A percentile compares a stretch with the other conserved stretches of the same genome.
phyloP scores from a whole-genome alignment of 2,329 filamentous ascomycete species.

The Aspergillus fischeri region DNA sequence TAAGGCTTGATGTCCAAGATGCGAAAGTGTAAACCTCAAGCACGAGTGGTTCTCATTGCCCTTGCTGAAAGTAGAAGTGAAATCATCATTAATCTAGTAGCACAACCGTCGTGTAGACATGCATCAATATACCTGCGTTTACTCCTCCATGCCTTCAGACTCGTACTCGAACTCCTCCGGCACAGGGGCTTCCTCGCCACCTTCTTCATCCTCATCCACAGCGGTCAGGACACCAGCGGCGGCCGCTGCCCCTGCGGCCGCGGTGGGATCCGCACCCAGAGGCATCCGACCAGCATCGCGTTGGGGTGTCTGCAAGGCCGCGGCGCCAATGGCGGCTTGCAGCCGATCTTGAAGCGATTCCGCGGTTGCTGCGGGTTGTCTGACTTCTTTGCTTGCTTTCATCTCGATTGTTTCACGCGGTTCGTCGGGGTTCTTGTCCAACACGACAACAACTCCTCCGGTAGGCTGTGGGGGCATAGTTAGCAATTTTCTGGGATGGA shows the following conservation, averaged over 20 bases:
- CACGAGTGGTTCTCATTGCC: conserved; percentile 8
- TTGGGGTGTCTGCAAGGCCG: conserved; percentile 31
- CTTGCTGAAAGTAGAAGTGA: conserved; percentile 20
- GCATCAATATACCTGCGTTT: conserved; percentile 11
- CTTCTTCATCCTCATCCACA: conserved; percentile 66
- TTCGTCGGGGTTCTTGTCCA: conserved; percentile 76
- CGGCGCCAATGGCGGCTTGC: conserved; percentile 35
- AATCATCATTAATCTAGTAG: conserved; percentile 35
- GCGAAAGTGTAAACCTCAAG: conserved; percentile 8
- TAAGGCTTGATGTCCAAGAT: not conserved
- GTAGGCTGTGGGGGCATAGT: conserved; percentile 63
- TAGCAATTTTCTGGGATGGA: conserved; percentile 31
- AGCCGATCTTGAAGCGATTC: conserved; percentile 43
- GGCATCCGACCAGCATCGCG: conserved; percentile 23
- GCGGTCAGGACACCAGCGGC: conserved; percentile 79
- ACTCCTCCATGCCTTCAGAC: conserved; percentile 38
- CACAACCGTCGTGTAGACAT: conserved; percentile 27
- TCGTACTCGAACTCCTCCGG: conserved; percentile 47
- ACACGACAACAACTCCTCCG: conserved; percentile 85
- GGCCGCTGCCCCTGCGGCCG: conserved; percentile 57
- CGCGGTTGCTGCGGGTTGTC: conserved; percentile 39
- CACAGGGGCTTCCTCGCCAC: conserved; percentile 45
- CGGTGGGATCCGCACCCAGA: conserved; percentile 16
- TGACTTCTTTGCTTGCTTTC: conserved; percentile 72
- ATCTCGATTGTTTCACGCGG: conserved; percentile 80